Conservation (phyloP, 2,329 filamentous ascomycete genomes). For the Aspergillus ochraceoroseus region DNA sequence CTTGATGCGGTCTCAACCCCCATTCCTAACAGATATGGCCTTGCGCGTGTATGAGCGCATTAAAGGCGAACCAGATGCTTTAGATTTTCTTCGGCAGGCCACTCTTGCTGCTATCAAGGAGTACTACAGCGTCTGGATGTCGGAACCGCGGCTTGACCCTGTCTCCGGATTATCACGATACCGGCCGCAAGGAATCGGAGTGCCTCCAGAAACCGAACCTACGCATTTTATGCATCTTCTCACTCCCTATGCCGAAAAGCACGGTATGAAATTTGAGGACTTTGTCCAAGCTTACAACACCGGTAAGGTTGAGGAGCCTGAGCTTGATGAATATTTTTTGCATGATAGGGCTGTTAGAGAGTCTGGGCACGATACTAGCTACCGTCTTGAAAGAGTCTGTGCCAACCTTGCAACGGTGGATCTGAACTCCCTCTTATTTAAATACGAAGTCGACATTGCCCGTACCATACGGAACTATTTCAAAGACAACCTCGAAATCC, state of each 20-base stretch:
- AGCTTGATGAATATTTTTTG: slow-evolving; percentile 90
- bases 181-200: slow-evolving; percentile 73
- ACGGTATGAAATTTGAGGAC: slow-evolving; percentile 73
- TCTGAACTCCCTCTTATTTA: slow-evolving; percentile 89
- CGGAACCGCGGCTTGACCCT: slow-evolving; percentile 69
- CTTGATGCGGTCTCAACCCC: slow-evolving; percentile 85
- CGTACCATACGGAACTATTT: slow-evolving; percentile 80
- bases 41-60: slow-evolving; percentile 90
- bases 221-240: slow-evolving; percentile 81
- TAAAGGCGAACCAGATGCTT: slow-evolving; percentile 72
- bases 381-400: slow-evolving; percentile 81
- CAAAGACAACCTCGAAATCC: slow-evolving; percentile 74
- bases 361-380: slow-evolving; percentile 93
- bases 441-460: slow-evolving; percentile 92
- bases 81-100: slow-evolving; percentile 73
- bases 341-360: slow-evolving; percentile 95
- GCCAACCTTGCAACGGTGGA: slow-evolving; percentile 90
- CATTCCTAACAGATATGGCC: slow-evolving; percentile 96
- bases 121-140: slow-evolving; percentile 84
- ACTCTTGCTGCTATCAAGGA: slow-evolving; percentile 94
- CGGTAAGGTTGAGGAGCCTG: slow-evolving; percentile 69
- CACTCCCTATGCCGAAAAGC: slow-evolving; percentile 74
- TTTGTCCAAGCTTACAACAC: slow-evolving; percentile 88
- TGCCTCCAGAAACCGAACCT: slow-evolving; percentile 87
- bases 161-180: slow-evolving; percentile 78